These are phyloP conservation scores for Puccinia hordei DNA, from an alignment of 1,284 basidiomycete genomes.

Conservation along the genomic window DNA sequence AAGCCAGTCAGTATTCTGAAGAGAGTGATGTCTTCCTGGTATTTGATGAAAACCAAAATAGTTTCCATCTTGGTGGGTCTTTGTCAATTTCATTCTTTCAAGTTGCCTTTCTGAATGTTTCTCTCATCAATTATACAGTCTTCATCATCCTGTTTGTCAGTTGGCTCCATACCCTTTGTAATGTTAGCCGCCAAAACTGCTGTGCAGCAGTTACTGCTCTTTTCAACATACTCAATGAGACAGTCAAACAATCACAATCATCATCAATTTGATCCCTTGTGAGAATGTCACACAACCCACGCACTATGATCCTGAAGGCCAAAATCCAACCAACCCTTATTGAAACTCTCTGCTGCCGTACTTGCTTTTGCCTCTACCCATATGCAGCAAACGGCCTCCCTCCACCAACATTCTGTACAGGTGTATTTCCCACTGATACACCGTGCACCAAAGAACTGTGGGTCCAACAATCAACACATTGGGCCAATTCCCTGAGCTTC, in stretches of 20 bases:
- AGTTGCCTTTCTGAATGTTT: not conserved
- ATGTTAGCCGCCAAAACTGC: conserved; percentile 19
- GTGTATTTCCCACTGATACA: not conserved
- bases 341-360: conserved; percentile 14
- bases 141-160: not conserved
- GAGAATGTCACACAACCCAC: not conserved
- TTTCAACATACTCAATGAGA: not conserved
- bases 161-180: conserved; percentile 16
- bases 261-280: not conserved
- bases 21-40: not conserved
- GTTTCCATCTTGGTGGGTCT: not conserved
- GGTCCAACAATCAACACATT: not conserved
- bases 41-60: conserved; percentile 5
- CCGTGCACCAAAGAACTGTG: conserved; percentile 1
- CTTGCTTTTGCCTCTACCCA: conserved; percentile 15
- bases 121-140: not conserved
- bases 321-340: not conserved
- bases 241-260: not conserved
- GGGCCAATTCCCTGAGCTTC: conserved; percentile 1
- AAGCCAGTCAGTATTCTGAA: not conserved
- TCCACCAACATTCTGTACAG: not conserved
- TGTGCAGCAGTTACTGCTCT: not conserved
- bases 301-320: not conserved
- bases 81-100: not conserved
- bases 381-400: not conserved